These are phyloP conservation scores for Pseudopyricularia javanii DNA, from an alignment of 2,329 filamentous ascomycete genomes.

Conservation along the genomic window DNA sequence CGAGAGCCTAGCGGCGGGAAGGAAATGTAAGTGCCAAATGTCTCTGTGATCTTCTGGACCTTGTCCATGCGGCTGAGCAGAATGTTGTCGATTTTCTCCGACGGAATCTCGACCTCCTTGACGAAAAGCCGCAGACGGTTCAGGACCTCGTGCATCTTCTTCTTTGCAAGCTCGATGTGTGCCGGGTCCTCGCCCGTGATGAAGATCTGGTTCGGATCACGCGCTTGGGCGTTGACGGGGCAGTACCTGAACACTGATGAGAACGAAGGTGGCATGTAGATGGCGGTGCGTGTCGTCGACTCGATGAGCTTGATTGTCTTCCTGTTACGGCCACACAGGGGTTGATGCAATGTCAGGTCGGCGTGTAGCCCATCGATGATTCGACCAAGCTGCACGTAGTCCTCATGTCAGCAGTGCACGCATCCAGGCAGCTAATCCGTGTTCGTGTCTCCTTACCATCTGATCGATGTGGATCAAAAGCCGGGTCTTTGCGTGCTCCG, in stretches of 20 bases:
- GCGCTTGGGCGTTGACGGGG: conserved; percentile 66
- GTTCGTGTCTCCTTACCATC: conserved; percentile 46
- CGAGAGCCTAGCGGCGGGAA: conserved; percentile 81
- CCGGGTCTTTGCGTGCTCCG: conserved; percentile 92
- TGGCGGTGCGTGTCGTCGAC: conserved; percentile 86
- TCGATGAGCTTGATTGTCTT: conserved; percentile 99
- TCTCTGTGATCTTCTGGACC: conserved; percentile 94
- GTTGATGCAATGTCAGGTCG: conserved; percentile 77
- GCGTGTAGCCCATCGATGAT: conserved; percentile 69
- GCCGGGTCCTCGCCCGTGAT: conserved; percentile 85
- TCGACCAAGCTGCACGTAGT: conserved; percentile 46
- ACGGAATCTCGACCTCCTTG: conserved; percentile 83
- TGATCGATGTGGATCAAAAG: conserved; percentile 96
- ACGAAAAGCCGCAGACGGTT: conserved; percentile 70
- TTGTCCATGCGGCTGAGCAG: conserved; percentile 86
- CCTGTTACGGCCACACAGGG: conserved; percentile 83
- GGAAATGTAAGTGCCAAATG: conserved; percentile 88
- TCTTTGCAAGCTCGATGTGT: conserved; percentile 78
- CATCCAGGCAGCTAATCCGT: neutral
- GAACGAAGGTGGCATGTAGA: conserved; percentile 95
- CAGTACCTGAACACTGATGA: conserved; percentile 85
- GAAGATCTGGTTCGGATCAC: conserved; percentile 82
- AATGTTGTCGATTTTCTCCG: conserved; percentile 91
- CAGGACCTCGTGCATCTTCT: conserved; percentile 79
- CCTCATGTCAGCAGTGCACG: neutral